Conservation (phyloP, 2,329 filamentous ascomycete species). For the Akanthomyces dipterigenus region DNA sequence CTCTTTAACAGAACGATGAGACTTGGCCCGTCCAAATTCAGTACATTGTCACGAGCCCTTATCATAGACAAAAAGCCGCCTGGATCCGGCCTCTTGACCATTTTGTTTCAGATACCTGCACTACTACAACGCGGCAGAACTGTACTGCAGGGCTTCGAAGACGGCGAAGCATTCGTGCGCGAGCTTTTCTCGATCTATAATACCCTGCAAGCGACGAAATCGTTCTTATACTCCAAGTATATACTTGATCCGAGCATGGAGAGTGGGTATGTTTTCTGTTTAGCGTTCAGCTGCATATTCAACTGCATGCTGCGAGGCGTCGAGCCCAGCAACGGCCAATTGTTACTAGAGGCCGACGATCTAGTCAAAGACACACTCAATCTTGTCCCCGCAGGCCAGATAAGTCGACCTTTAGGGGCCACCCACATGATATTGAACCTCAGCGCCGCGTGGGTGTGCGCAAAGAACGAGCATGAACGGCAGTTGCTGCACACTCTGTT, state of each 20-base stretch:
- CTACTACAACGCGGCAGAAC: not conserved
- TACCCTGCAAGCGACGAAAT: not conserved
- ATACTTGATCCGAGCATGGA: not conserved
- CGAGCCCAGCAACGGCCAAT: not conserved
- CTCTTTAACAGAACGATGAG: conserved; percentile 6
- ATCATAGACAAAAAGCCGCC: not conserved
- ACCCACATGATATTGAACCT: conserved; percentile 5
- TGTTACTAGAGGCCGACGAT: not conserved
- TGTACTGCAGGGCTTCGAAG: not conserved
- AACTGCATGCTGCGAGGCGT: conserved; percentile 7
- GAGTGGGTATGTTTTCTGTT: not conserved
- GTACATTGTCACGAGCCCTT: not conserved
- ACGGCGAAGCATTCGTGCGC: not conserved
- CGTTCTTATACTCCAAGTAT: not conserved
- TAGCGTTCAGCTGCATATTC: conserved; percentile 3
- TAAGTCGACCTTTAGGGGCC: not conserved
- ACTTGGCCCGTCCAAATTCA: not conserved
- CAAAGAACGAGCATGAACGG: not conserved
- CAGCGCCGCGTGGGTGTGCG: conserved; percentile 2
- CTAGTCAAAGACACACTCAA: not conserved
- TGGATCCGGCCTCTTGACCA: not conserved
- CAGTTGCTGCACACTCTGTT: not conserved
- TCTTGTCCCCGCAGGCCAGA: not conserved
- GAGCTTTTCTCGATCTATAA: not conserved
- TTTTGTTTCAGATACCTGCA: not conserved